Evolutionary conservation across 225 moss, liverwort and hornwort genomes (phyloP), one percentile per base, ranked within the genome.

Genomic region (Thuidium tamariscinum): DNA sequence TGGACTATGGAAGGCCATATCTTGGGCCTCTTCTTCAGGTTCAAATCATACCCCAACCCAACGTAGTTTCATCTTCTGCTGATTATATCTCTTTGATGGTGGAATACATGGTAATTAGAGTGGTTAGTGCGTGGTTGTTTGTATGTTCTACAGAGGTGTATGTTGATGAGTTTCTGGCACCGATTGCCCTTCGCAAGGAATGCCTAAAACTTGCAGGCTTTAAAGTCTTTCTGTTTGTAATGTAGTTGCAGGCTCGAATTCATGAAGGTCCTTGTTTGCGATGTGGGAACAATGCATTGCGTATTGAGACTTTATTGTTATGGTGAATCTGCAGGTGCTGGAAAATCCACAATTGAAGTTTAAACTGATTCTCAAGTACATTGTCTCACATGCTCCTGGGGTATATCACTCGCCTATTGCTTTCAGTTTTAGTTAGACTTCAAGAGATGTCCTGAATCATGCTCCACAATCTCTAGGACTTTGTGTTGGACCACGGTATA

Each of bases 1-100:
- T 93, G 86, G 70, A 88, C 56, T 91, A 90, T 72, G 63, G 72
- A 42, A 87, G 74, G 37, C 34, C 34, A 22, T 81, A 56, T 71
- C 86, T 93, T 51, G 79, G 71, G 37, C 86, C 93, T 39, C 88
- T 93, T 75, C 88, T 93, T 64, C 87, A 92, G 93, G 93, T 93
- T 60, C 65, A 52, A 82, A 42, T 68, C 68, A 49, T 79, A n/a
- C 55, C 69, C 49, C 63, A 68, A 61, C 57, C 63, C 74, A 74
- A 52, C 54, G 22, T 82, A 41, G 64, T 79, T 75, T 88, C 36
- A 75, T 77, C 51, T 78, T 59, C 60, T 90, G 79, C 68, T 52
- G 37, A 16, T 18, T 67, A 69, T 74, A 41, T 83, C 77, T 83
- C 52, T 60, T 85, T 80, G n/a, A 79, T 74, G 19, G 68, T 84